phyloP scores from a whole-genome alignment of 2,329 filamentous ascomycete genomes.

The Lachnellula willkommii region DNA sequence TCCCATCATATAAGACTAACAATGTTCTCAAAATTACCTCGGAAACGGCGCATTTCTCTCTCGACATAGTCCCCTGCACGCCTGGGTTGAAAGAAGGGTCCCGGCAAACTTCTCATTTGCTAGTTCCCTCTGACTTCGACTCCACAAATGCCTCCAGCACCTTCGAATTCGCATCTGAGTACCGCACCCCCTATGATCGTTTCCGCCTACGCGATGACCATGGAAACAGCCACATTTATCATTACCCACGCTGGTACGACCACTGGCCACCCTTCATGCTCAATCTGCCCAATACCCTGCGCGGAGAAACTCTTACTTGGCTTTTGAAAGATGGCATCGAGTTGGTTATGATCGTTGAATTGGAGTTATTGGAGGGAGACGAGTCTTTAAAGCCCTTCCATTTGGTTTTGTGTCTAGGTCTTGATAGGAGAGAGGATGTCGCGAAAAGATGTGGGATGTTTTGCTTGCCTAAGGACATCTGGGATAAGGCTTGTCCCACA shows the following conservation, averaged over 20 bases:
- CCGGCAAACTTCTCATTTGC: no score
- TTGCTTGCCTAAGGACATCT: constrained; percentile 1
- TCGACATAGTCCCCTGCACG: not conserved
- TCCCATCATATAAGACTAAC: not conserved
- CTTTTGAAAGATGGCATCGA: constrained; percentile 1
- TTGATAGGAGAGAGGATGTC: not conserved
- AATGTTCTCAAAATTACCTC: not conserved
- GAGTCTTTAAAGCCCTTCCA: not conserved
- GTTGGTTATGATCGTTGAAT: not conserved
- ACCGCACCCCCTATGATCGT: not conserved
- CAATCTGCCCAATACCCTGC: not conserved
- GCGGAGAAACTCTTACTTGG: constrained; percentile 1
- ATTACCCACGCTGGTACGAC: not conserved
- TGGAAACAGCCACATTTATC: no score
- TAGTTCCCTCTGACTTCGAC: not conserved
- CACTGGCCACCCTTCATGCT: not conserved
- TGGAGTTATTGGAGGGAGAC: not conserved
- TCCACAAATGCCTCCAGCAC: not conserved
- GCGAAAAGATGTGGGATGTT: not conserved
- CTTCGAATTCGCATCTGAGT: not conserved
- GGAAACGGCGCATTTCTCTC: not conserved
- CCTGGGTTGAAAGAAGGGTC: not conserved
- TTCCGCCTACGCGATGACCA: not conserved
- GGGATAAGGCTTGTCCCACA: not conserved
- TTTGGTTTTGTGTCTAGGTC: not conserved